These are phyloP conservation scores for Xylaria sp. DNA, from an alignment of 2,329 filamentous ascomycete species.

Conservation along the genomic window DNA sequence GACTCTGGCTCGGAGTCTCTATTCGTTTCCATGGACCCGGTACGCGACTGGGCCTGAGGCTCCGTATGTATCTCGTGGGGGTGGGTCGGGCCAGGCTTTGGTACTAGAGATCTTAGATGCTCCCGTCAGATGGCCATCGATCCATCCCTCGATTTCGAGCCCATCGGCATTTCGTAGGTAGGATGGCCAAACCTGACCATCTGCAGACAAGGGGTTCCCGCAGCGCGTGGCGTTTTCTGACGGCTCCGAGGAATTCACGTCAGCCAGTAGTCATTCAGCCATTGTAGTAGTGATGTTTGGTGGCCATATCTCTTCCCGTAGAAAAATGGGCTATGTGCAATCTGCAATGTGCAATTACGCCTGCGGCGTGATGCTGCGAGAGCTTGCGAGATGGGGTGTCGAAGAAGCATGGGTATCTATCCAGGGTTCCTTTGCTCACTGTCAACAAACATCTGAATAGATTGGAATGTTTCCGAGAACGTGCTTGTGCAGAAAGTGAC, in stretches of 20 bases:
- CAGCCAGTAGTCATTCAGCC: conserved; percentile 5
- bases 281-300: neutral
- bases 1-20: neutral
- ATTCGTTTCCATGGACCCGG: conserved; percentile 15
- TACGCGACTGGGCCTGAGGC: conserved; percentile 8
- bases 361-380: conserved; percentile 2
- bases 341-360: neutral
- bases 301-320: no score
- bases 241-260: conserved; percentile 4
- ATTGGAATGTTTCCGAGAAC: conserved; percentile 19
- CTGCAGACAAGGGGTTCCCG: conserved; percentile 16
- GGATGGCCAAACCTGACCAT: conserved; percentile 16
- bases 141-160: no score
- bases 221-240: conserved; percentile 16
- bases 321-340: no score
- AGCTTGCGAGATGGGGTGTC: neutral
- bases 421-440: neutral
- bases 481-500: conserved; percentile 15
- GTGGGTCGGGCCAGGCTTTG: neutral
- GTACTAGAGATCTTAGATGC: conserved; percentile 10
- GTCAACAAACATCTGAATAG: conserved; percentile 13
- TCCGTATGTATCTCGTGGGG: conserved; percentile 6
- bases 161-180: conserved; percentile 4
- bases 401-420: conserved; percentile 1
- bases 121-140: neutral